A percentile compares a stretch with the other conserved stretches of the same genome.
Evolutionary conservation across 2,329 filamentous ascomycete species (phyloP).

Genomic region (Phyllosticta citriasiana): DNA sequence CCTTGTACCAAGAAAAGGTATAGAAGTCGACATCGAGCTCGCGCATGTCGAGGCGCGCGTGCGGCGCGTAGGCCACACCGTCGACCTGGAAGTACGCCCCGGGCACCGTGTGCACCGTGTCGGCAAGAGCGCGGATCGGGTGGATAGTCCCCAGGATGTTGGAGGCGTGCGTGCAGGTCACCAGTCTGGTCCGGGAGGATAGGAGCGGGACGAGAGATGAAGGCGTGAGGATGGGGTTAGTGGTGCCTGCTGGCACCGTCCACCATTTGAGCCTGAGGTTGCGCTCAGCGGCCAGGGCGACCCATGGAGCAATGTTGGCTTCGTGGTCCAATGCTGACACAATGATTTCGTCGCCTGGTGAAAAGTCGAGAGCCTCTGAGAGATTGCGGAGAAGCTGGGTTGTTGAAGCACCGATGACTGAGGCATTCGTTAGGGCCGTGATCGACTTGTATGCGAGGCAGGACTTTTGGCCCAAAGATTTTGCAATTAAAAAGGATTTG

Average conservation of each 20-base stretch:
- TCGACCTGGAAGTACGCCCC: constrained; percentile 60
- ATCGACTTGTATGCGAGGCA: background rate
- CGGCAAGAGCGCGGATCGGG: constrained; percentile 47
- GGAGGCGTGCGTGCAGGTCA: constrained; percentile 63
- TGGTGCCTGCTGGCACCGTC: constrained; percentile 28
- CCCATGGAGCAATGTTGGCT: constrained; percentile 66
- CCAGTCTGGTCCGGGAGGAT: constrained; percentile 54
- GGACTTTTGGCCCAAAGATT: background rate
- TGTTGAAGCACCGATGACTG: constrained; percentile 62
- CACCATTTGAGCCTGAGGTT: constrained; percentile 62
- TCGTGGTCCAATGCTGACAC: constrained; percentile 67
- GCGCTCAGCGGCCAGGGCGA: constrained; percentile 53
- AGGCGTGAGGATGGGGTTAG: constrained; percentile 49
- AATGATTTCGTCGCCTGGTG: constrained; percentile 52
- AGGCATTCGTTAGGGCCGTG: background rate
- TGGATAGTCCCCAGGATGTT: constrained; percentile 67
- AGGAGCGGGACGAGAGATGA: constrained; percentile 51
- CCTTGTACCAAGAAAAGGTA: constrained; percentile 72
- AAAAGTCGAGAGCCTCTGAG: constrained; percentile 22
- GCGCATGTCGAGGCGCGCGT: constrained; percentile 58
- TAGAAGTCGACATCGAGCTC: constrained; percentile 65
- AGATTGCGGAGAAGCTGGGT: constrained; percentile 70
- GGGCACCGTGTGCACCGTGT: constrained; percentile 42
- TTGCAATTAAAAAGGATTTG: background rate
- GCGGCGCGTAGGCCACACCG: constrained; percentile 67